Evolutionary conservation across 2,329 filamentous ascomycete genomes (phyloP).

Genomic region (Venturia aucupariae): DNA sequence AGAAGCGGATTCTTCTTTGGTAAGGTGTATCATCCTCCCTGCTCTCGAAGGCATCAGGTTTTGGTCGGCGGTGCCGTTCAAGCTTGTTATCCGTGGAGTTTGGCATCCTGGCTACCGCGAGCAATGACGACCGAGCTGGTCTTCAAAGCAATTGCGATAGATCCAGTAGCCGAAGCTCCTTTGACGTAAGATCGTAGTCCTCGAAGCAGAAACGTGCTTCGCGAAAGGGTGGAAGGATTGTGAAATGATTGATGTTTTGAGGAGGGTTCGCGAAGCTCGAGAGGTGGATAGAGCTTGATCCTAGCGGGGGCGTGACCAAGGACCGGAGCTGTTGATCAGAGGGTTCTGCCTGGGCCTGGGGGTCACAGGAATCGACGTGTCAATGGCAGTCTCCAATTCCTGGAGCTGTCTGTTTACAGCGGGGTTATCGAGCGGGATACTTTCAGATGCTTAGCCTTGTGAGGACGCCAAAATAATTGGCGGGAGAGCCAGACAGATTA

Average conservation of each 20-base stretch:
- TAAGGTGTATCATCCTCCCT: background rate
- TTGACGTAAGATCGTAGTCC: background rate
- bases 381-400: background rate
- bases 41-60: conserved; percentile 24
- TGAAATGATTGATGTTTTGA: background rate
- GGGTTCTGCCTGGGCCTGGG: background rate
- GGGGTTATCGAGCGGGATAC: background rate
- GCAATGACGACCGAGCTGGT: conserved; percentile 43
- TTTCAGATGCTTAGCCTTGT: conserved; percentile 5
- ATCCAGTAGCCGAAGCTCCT: conserved; percentile 9
- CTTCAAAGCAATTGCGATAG: conserved; percentile 51
- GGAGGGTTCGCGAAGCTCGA: background rate
- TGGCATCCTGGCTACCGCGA: conserved; percentile 36
- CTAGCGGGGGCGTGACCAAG: conserved; percentile 2
- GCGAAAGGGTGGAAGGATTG: background rate
- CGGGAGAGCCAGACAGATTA: background rate
- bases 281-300: background rate
- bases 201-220: background rate
- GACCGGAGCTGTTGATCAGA: background rate
- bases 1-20: conserved; percentile 33
- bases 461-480: background rate
- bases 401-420: background rate
- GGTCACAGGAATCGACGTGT: background rate
- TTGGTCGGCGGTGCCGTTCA: conserved; percentile 22
- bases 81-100: conserved; percentile 21